phyloP scores from a whole-genome alignment of 73 alveolate species.

The Durusdinium trenchii region DNA sequence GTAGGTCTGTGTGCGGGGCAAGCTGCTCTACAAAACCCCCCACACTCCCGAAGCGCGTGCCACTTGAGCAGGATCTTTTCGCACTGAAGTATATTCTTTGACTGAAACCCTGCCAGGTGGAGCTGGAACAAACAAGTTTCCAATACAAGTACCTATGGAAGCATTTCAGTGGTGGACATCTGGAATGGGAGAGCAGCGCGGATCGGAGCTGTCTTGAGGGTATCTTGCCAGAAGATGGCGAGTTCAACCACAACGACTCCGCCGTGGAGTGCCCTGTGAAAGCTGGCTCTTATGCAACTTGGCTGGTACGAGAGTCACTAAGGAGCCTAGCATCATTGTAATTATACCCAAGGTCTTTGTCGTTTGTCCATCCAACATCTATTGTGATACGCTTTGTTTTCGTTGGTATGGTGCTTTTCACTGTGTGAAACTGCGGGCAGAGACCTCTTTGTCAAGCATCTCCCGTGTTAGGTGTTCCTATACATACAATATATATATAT shows the following conservation, averaged over 20 bases:
- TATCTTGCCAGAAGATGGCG: neutral
- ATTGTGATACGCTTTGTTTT: too few relatives aligned
- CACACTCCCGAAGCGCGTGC: neutral
- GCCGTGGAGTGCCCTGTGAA: neutral
- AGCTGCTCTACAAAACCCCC: too few relatives aligned
- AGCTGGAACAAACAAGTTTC: neutral
- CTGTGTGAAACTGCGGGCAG: too few relatives aligned
- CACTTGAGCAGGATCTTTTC: neutral
- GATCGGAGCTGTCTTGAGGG: neutral
- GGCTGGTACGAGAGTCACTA: too few relatives aligned
- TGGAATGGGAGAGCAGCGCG: neutral
- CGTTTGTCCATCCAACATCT: neutral
- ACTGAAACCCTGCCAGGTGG: neutral
- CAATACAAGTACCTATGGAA: neutral
- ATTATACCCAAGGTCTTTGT: too few relatives aligned
- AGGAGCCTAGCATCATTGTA: too few relatives aligned
- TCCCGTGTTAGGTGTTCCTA: too few relatives aligned
- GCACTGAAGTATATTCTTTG: neutral
- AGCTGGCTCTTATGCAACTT: neutral
- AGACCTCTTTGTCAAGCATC: too few relatives aligned
- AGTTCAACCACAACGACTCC: conserved; percentile 4
- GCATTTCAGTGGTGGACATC: neutral
- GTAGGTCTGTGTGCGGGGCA: neutral
- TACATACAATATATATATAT: too few relatives aligned
- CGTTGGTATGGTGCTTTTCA: too few relatives aligned